These are phyloP conservation scores for Erodium trifolium DNA, from an alignment of 441 rosid species.

Conservation along the genomic window DNA sequence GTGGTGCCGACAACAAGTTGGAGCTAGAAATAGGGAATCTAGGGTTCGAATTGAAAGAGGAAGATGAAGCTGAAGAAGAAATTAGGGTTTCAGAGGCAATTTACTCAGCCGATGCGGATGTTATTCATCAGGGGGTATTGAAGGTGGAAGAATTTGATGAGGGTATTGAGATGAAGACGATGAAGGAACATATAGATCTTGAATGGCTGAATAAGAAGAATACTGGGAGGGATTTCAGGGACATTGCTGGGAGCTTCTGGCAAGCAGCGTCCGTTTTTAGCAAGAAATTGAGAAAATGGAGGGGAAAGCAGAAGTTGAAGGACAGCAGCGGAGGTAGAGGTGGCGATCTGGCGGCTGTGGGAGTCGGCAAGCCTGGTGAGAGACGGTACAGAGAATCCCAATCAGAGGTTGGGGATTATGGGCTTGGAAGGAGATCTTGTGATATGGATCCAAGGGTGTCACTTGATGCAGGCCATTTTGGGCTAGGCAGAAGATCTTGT, in stretches of 20 bases:
- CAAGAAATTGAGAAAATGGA: conserved; percentile 38
- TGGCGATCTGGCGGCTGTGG: conserved; percentile 10
- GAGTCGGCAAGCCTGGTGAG: conserved; percentile 13
- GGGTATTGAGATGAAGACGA: conserved; percentile 36
- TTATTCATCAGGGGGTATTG: conserved; percentile 7
- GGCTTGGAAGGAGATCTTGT: conserved; percentile 47
- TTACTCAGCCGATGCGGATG: neutral
- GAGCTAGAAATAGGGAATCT: conserved; percentile 10
- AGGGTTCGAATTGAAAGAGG: conserved; percentile 26
- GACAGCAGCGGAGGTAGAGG: neutral
- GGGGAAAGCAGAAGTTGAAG: conserved; percentile 27
- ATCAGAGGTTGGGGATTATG: conserved; percentile 27
- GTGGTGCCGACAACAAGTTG: conserved; percentile 1
- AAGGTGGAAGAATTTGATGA: conserved; percentile 21
- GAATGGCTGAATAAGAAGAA: conserved; percentile 37
- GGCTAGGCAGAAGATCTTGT: neutral
- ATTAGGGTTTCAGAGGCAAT: conserved; percentile 17
- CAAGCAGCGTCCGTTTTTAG: conserved; percentile 43
- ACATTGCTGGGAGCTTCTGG: conserved; percentile 20
- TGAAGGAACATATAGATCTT: conserved; percentile 70
- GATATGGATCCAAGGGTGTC: conserved; percentile 15
- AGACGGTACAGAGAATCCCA: conserved; percentile 21
- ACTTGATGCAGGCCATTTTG: neutral
- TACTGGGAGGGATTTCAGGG: conserved; percentile 18
- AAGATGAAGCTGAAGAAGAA: conserved; percentile 27